Evolutionary conservation across 148 eudicot species (phyloP).

Genomic region (Persicaria tinctoria): DNA sequence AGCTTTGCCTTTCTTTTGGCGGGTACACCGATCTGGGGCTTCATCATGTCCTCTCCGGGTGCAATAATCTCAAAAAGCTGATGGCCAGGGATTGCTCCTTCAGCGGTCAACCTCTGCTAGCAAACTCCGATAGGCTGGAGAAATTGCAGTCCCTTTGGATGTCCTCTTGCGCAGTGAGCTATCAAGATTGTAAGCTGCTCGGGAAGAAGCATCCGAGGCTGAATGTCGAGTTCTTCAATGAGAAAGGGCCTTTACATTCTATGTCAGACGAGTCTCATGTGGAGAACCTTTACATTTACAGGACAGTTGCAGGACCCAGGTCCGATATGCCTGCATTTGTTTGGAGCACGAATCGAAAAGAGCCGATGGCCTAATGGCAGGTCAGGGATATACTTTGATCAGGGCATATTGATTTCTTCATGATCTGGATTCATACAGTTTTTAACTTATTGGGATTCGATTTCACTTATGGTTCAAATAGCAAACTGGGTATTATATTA

Average conservation of each 20-base stretch:
- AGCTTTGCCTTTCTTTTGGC: conserved; percentile 86
- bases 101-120: conserved; percentile 67
- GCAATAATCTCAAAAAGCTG: conserved; percentile 67
- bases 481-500: too few species aligned
- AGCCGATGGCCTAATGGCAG: not conserved
- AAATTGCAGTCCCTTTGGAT: conserved; percentile 99
- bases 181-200: conserved; percentile 69
- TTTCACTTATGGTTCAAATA: too few species aligned
- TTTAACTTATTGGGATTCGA: too few species aligned
- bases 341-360: not conserved
- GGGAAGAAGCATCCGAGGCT: conserved; percentile 75
- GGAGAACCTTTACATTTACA: conserved; percentile 74
- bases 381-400: too few species aligned
- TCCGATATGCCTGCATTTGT: conserved; percentile 61
- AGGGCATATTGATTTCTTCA: too few species aligned
- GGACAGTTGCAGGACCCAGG: conserved; percentile 78
- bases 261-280: conserved; percentile 50
- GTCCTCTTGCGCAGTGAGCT: conserved; percentile 85
- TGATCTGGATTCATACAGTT: too few species aligned
- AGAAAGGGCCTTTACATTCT: conserved; percentile 44
- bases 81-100: conserved; percentile 95
- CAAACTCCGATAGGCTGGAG: conserved; percentile 78
- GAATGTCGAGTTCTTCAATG: conserved; percentile 88
- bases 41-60: conserved; percentile 71
- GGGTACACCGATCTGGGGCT: conserved; percentile 83